These are phyloP conservation scores for Russula foetens DNA, from an alignment of 768 basidiomycete species.

Conservation along the genomic window DNA sequence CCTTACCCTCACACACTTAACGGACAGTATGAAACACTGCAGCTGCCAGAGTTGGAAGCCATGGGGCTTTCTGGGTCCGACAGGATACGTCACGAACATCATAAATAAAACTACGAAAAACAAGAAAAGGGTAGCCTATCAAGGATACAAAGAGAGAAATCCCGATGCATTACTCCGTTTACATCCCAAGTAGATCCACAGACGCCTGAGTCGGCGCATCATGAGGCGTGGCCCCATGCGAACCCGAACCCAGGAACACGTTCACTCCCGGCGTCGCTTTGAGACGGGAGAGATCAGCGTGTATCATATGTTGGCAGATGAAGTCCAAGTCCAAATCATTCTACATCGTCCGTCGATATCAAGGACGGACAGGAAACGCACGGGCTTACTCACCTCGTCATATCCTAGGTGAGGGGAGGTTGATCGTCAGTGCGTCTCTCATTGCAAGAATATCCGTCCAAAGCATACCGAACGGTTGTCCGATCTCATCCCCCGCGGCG, in stretches of 20 bases:
- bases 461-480: conserved; percentile 54
- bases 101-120: not conserved
- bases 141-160: not conserved
- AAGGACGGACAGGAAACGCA: not conserved
- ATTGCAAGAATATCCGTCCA: not conserved
- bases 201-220: not conserved
- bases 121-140: not conserved
- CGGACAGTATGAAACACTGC: not conserved
- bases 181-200: conserved; percentile 4
- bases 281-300: conserved; percentile 47
- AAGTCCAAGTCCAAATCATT: conserved; percentile 63
- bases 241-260: conserved; percentile 35
- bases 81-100: not conserved
- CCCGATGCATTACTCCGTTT: conserved; percentile 1
- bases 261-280: conserved; percentile 45
- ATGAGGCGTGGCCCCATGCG: conserved; percentile 10
- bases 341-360: conserved; percentile 25
- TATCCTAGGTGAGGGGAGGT: conserved; percentile 34
- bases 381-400: conserved; percentile 39
- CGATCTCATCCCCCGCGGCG: conserved; percentile 63
- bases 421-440: not conserved
- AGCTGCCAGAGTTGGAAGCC: not conserved
- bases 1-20: not conserved
- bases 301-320: conserved; percentile 50
- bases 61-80: not conserved